Percentiles rank a stretch among this genome's conserved stretches.
Conservation (phyloP, 768 basidiomycete genomes). For the Auriscalpium microsporum region DNA sequence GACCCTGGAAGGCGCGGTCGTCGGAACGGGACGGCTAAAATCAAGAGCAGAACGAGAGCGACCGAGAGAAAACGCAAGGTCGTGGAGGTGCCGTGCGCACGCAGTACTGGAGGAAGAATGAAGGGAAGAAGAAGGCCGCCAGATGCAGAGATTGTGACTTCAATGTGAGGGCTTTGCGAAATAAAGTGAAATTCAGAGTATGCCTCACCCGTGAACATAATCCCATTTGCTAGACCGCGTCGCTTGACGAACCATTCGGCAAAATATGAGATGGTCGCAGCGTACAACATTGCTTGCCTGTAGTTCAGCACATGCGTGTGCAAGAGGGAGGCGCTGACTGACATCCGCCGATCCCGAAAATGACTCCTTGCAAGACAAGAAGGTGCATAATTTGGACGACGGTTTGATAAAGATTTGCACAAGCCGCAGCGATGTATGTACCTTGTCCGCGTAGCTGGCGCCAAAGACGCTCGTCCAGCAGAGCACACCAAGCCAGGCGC, state of each 20-base stretch:
- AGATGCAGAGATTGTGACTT: conserved; percentile 14
- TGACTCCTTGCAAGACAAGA: conserved; percentile 20
- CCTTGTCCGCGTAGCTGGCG: too few species aligned
- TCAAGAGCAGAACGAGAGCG: too few species aligned
- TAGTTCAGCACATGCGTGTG: not conserved
- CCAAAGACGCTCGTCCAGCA: too few species aligned
- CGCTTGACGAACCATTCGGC: conserved; percentile 27
- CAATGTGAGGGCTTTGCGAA: too few species aligned
- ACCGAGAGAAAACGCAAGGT: conserved; percentile 14
- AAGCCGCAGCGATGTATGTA: too few species aligned
- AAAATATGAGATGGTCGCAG: conserved; percentile 20
- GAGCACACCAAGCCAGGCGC: too few species aligned
- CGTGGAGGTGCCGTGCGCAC: conserved; percentile 14
- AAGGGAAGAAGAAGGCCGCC: conserved; percentile 24
- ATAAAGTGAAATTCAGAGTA: not conserved
- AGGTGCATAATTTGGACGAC: too few species aligned
- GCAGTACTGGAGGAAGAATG: conserved; percentile 20
- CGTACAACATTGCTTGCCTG: conserved; percentile 18
- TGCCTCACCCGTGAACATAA: conserved; percentile 22
- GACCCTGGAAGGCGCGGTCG: too few species aligned
- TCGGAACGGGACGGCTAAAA: too few species aligned
- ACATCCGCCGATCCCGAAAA: conserved; percentile 23
- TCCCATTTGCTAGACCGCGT: conserved; percentile 25
- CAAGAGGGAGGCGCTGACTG: not conserved
- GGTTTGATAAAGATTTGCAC: too few species aligned